Percentiles rank a stretch among this genome's conserved stretches.
phyloP scores from a whole-genome alignment of 345 rosid species.

The Corchorus capsularis region DNA sequence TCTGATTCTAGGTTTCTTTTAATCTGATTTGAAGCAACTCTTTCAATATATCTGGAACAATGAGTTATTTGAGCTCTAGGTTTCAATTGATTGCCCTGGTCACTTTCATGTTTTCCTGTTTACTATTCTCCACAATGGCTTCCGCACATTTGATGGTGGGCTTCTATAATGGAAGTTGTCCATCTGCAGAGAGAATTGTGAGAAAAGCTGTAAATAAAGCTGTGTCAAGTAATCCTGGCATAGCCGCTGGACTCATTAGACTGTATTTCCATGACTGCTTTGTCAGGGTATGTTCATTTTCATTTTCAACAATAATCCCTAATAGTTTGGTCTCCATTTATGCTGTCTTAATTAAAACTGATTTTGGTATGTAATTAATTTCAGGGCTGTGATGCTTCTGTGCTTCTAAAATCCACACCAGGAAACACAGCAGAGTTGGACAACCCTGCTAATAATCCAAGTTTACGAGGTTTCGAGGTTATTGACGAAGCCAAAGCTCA shows the following conservation, averaged over 20 bases:
- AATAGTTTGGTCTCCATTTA: neutral
- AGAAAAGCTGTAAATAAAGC: constrained; percentile 29
- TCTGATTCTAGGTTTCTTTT: neutral
- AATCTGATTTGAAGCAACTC: neutral
- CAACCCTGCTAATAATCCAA: constrained; percentile 36
- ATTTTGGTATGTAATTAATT: neutral
- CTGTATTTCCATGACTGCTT: constrained; percentile 47
- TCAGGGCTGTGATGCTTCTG: constrained; percentile 55
- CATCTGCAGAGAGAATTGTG: constrained; percentile 26
- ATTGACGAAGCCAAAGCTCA: constrained; percentile 41
- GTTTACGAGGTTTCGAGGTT: constrained; percentile 50
- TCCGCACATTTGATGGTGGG: constrained; percentile 28
- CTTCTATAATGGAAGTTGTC: constrained; percentile 30
- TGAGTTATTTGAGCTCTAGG: neutral
- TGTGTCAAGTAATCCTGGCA: constrained; percentile 24
- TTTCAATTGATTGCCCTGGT: neutral
- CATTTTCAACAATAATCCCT: too few relatives aligned
- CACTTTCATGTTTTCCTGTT: neutral
- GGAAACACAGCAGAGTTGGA: constrained; percentile 39
- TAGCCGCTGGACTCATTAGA: constrained; percentile 39
- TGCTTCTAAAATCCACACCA: constrained; percentile 35
- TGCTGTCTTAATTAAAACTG: neutral
- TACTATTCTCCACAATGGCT: neutral
- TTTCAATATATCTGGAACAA: neutral
- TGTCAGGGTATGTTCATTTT: constrained; percentile 29